phyloP scores from a whole-genome alignment of 495 filamentous ascomycete genomes.

The Glarea lozoyensis region DNA sequence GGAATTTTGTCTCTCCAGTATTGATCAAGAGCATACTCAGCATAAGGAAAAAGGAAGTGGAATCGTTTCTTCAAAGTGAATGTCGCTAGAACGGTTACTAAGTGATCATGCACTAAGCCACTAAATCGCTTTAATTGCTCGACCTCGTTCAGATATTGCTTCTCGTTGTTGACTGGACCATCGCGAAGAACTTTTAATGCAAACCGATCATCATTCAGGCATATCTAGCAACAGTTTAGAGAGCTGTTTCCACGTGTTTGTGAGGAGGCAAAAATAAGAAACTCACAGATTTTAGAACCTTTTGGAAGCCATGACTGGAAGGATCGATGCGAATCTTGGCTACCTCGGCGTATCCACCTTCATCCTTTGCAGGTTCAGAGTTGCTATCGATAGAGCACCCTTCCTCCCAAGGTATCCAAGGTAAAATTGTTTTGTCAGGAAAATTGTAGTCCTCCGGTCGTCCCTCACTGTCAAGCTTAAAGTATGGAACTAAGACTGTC shows the following conservation, averaged over 20 bases:
- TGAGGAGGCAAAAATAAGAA: not conserved
- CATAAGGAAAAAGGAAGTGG: conserved; percentile 1
- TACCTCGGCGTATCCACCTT: not conserved
- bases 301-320: not conserved
- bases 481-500: conserved; percentile 2
- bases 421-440: not conserved
- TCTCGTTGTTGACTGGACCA: conserved; percentile 1
- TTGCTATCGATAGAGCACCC: not conserved
- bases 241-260: not conserved
- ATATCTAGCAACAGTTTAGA: not conserved
- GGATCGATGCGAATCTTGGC: not conserved
- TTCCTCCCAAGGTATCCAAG: not conserved
- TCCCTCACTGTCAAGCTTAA: not conserved
- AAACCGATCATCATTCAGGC: conserved; percentile 2
- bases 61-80: not conserved
- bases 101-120: not conserved
- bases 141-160: not conserved
- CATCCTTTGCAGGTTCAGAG: not conserved
- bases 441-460: not conserved
- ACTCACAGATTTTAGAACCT: not conserved
- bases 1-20: conserved; percentile 12
- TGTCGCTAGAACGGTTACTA: conserved; percentile 2
- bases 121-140: conserved; percentile 1
- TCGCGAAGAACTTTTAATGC: conserved; percentile 1
- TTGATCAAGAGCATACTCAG: conserved; percentile 3